Evolutionary conservation across 768 basidiomycete species (phyloP), one percentile per base, ranked within the genome.

Genomic region (Kwoniella botswanensis): DNA sequence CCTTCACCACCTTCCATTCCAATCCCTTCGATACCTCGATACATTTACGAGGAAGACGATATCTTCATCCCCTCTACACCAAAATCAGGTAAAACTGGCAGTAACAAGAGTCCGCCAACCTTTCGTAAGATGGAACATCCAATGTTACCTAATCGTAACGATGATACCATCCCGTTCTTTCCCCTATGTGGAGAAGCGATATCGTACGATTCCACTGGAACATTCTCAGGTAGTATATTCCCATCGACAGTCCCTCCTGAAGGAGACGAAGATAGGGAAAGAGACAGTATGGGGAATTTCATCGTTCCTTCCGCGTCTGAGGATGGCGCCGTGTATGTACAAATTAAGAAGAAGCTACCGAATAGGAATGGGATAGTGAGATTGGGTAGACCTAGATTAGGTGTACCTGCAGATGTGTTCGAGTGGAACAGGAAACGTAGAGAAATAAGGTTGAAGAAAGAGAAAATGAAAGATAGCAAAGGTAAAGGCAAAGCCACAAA

Each of bases 151-250:
- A 42, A 70, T 42, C 29, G 65, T 13, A 42, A 54, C 22, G 61
- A 71, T 1, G 43, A 70, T 6, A 64, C 70, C 21, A 46, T 58
- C 10, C 71, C 69, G 0, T 76, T 76, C 43, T 65, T 50, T 35
- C 74, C 74, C 2, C 50, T 54, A 44, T 66, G 71, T 50, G 74
- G 74, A 15, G 74, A 76, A n/a, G 66, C 70, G 1, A 52, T 65
- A 4, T 42, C 55, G 15, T 67, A 43, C 15, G 43, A 71, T 13
- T 54, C 54, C 10, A 53, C 52, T 35, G 53, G 58, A 10, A 44
- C 61, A 5, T 67, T 26, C 6, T 71, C 74, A 9, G 67, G 73
- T 15, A 71, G 66, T 58, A 71, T 76, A 26, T 76, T 72, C 63
- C 71, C 71, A 0, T 63, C 61, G 6, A 72, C 46, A 12, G 41